phyloP scores from a whole-genome alignment of 2,329 filamentous ascomycete genomes.

The Calonectria fujianensis region DNA sequence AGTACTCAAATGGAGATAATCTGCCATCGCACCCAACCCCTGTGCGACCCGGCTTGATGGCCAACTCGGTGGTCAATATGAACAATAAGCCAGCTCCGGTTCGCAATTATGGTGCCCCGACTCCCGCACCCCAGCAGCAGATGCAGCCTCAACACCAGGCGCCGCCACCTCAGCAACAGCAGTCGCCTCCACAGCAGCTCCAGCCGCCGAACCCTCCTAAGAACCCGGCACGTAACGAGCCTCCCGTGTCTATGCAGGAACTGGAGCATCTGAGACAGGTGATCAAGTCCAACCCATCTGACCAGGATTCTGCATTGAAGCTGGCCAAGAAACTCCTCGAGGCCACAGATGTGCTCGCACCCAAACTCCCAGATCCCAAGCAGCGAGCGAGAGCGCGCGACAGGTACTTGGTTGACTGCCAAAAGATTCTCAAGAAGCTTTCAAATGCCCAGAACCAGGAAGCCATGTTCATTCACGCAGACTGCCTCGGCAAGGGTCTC shows the following conservation, averaged over 20 bases:
- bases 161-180: conserved; percentile 57
- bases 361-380: conserved; percentile 79
- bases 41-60: conserved; percentile 77
- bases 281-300: conserved; percentile 82
- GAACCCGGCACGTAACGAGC: conserved; percentile 56
- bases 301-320: conserved; percentile 81
- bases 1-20: conserved; percentile 64
- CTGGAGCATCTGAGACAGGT: conserved; percentile 83
- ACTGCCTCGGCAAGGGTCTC: conserved; percentile 88
- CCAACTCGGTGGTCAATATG: conserved; percentile 73
- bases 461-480: conserved; percentile 95
- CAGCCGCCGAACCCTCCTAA: conserved; percentile 48
- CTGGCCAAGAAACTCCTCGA: conserved; percentile 91
- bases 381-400: conserved; percentile 85
- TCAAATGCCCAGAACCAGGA: conserved; percentile 83
- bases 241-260: conserved; percentile 83
- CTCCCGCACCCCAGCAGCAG: conserved; percentile 58
- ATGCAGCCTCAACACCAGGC: conserved; percentile 53
- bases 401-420: conserved; percentile 87
- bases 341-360: conserved; percentile 85
- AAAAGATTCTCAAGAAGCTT: conserved; percentile 94
- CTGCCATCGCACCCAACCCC: conserved; percentile 78
- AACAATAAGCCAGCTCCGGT: conserved; percentile 75
- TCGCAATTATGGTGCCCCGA: conserved; percentile 71
- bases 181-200: conserved; percentile 56